Percentiles rank a stretch among this genome's conserved stretches.
Evolutionary conservation across 208 protist species (phyloP).

Genomic region (Acanthamoeba lenticulata): DNA sequence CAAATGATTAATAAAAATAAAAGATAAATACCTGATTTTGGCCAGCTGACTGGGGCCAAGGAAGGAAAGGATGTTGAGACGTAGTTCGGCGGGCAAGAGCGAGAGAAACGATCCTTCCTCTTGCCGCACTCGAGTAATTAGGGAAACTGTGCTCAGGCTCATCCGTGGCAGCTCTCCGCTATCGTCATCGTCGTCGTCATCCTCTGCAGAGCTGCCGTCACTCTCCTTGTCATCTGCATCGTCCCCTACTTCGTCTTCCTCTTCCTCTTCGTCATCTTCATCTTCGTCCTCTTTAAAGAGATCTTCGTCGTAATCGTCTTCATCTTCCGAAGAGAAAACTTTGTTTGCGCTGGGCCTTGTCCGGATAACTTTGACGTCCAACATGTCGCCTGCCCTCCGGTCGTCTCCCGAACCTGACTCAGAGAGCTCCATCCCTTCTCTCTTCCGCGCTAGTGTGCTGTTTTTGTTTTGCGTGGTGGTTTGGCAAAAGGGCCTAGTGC

Average conservation of each 20-base stretch:
- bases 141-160: conserved; percentile 1
- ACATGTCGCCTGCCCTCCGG: background rate
- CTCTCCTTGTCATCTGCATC: background rate
- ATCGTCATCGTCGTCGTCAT: background rate
- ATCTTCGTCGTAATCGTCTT: background rate
- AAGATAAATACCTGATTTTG: background rate
- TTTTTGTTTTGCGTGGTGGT: background rate
- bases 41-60: conserved; percentile 13
- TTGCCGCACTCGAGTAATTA: background rate
- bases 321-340: background rate
- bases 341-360: background rate
- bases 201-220: conserved; percentile 14
- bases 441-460: background rate
- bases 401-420: background rate
- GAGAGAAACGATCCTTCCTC: conserved; percentile 40
- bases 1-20: background rate
- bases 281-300: background rate
- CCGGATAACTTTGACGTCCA: background rate
- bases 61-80: conserved; percentile 51
- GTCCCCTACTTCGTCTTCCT: background rate
- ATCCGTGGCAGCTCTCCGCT: background rate
- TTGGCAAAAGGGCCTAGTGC: background rate
- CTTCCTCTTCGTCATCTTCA: background rate
- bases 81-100: background rate
- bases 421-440: background rate